These are phyloP conservation scores for Penicillium aurantiogriseum DNA, from an alignment of 2,329 filamentous ascomycete genomes.

Conservation along the genomic window DNA sequence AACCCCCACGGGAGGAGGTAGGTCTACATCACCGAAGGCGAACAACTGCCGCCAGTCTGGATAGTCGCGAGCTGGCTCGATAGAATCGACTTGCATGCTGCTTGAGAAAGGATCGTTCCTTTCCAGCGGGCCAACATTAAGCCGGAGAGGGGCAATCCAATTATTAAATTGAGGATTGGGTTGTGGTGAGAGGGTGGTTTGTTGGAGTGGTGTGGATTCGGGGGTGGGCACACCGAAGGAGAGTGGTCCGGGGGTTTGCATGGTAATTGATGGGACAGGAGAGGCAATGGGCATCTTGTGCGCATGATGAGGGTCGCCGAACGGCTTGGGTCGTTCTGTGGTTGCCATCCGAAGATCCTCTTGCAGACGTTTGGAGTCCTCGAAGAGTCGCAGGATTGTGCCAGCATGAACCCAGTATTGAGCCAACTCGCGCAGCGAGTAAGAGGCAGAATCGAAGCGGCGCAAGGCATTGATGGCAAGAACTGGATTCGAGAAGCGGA, in stretches of 20 bases:
- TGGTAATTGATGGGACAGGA: constrained; percentile 18
- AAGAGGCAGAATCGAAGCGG: constrained; percentile 44
- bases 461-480: constrained; percentile 47
- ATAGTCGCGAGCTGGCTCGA: constrained; percentile 37
- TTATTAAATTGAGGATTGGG: constrained; percentile 30
- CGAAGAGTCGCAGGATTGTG: constrained; percentile 45
- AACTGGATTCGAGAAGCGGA: constrained; percentile 48
- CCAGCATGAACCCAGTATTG: constrained; percentile 46
- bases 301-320: constrained; percentile 12
- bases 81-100: constrained; percentile 30
- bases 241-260: constrained; percentile 23
- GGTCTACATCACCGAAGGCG: constrained; percentile 40
- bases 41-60: constrained; percentile 45
- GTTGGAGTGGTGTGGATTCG: constrained; percentile 28
- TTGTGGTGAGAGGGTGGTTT: constrained; percentile 26
- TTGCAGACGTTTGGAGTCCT: constrained; percentile 44
- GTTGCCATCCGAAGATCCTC: constrained; percentile 42
- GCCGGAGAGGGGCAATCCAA: constrained; percentile 32
- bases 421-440: constrained; percentile 43
- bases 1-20: constrained; percentile 37
- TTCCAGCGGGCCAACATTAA: constrained; percentile 27
- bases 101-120: constrained; percentile 25
- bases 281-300: constrained; percentile 21
- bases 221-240: constrained; percentile 33
- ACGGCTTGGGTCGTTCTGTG: constrained; percentile 32